Percentiles rank a stretch among this genome's conserved stretches.
Conservation (phyloP, 108 stramenopile genomes). For the Stephanodiscus triporus region DNA sequence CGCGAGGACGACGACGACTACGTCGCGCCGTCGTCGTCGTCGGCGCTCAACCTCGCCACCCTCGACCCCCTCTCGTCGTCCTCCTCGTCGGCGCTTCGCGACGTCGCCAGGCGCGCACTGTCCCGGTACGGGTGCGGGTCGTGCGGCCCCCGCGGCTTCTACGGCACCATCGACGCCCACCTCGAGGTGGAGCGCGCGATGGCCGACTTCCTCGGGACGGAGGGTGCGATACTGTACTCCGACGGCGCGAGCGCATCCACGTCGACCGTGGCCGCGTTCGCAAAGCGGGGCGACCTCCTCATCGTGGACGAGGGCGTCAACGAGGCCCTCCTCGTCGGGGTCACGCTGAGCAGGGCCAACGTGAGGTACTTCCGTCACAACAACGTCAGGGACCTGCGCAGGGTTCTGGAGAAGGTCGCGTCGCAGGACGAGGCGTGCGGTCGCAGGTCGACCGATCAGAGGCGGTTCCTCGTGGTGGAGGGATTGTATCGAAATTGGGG, state of each 20-base stretch:
- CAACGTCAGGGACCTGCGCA: conserved; percentile 93
- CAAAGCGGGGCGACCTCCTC: conserved; percentile 96
- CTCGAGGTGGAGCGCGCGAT: conserved; percentile 83
- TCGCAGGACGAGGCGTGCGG: conserved; percentile 72
- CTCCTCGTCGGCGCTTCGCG: conserved; percentile 25
- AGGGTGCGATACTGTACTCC: conserved; percentile 96
- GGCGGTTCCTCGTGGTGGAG: conserved; percentile 97
- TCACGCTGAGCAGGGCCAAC: conserved; percentile 85
- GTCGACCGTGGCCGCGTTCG: conserved; percentile 97
- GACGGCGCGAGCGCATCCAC: conserved; percentile 89
- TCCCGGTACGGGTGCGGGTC: conserved; percentile 93
- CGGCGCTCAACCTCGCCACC: conserved; percentile 90
- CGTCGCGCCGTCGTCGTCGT: conserved; percentile 2
- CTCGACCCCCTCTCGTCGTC: conserved; percentile 79
- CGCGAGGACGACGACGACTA: neutral
- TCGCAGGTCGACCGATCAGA: conserved; percentile 83
- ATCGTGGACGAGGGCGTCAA: conserved; percentile 92
- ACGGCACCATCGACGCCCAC: conserved; percentile 98
- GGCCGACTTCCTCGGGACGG: conserved; percentile 81
- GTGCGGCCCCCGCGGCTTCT: conserved; percentile 99
- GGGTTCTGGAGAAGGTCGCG: conserved; percentile 85
- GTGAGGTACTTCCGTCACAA: conserved; percentile 96
- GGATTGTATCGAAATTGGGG: conserved; percentile 96
- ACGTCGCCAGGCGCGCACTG: conserved; percentile 49
- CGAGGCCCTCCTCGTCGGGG: conserved; percentile 92